A percentile compares a stretch with the other conserved stretches of the same genome.
Conservation (phyloP, 371 early-diverging fungal species). For the Apophysomyces variabilis region DNA sequence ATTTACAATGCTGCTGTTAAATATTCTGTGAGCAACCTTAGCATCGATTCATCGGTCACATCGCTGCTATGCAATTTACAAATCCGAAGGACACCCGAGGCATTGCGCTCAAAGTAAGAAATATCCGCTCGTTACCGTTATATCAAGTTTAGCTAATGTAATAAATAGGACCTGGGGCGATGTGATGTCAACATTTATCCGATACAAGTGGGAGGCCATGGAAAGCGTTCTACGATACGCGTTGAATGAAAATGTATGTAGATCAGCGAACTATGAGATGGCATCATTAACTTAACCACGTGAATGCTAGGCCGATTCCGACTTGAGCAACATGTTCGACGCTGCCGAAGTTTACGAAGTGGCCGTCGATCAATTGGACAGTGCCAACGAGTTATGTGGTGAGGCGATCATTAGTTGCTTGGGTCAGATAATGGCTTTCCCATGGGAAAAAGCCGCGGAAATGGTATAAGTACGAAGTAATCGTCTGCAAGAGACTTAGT, state of each 20-base stretch:
- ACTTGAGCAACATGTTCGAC: slow-evolving; percentile 25
- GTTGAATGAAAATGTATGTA: slow-evolving; percentile 13
- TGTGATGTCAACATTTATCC: slow-evolving; percentile 36
- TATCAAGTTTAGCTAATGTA: background rate
- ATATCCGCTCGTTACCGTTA: background rate
- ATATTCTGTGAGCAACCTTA: slow-evolving; percentile 17
- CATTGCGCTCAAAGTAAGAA: slow-evolving; percentile 36
- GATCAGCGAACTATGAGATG: background rate
- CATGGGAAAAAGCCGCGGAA: slow-evolving; percentile 39
- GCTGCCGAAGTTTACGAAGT: slow-evolving; percentile 33
- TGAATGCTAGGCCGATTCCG: background rate
- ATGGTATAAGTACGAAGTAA: slow-evolving; percentile 16
- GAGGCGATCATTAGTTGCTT: slow-evolving; percentile 43
- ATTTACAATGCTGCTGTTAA: slow-evolving; percentile 31
- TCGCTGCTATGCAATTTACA: slow-evolving; percentile 23
- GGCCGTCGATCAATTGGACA: slow-evolving; percentile 50
- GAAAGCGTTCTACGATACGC: slow-evolving; percentile 35
- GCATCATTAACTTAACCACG: background rate
- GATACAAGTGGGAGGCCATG: slow-evolving; percentile 45
- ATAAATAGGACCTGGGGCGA: slow-evolving; percentile 44
- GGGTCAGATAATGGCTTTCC: slow-evolving; percentile 30
- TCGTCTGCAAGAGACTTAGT: background rate
- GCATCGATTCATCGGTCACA: slow-evolving; percentile 22
- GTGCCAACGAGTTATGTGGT: slow-evolving; percentile 42
- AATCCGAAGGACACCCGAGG: slow-evolving; percentile 41